These are phyloP conservation scores for Austroboletus olivaceoglutinosus DNA, from an alignment of 1,284 basidiomycete genomes.

Conservation along the genomic window DNA sequence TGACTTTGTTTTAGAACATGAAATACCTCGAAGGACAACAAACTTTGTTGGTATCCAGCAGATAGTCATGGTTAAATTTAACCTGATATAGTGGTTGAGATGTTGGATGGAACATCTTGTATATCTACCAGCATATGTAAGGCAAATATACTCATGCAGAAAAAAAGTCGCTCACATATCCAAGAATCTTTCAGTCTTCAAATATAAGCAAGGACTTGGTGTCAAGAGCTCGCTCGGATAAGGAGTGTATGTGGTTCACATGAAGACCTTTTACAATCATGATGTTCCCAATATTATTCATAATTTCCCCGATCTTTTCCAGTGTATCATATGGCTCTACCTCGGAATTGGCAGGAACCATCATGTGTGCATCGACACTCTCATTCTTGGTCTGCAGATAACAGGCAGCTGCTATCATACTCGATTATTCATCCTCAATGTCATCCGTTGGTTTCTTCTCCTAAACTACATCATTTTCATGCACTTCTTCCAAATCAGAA, in stretches of 20 bases:
- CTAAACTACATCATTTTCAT: conserved; percentile 11
- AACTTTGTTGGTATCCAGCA: conserved; percentile 56
- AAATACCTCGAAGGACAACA: conserved; percentile 60
- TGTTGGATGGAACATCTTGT: conserved; percentile 90
- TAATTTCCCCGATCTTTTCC: conserved; percentile 72
- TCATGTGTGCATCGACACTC: conserved; percentile 47
- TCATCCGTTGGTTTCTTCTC: conserved; percentile 16
- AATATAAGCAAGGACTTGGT: conserved; percentile 85
- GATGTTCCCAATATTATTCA: conserved; percentile 66
- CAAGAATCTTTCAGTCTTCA: conserved; percentile 78
- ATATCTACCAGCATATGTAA: conserved; percentile 51
- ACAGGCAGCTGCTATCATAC: conserved; percentile 37
- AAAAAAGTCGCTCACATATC: conserved; percentile 58
- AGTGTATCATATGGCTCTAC: conserved; percentile 58
- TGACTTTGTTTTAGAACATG: conserved; percentile 76
- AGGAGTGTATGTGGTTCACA: conserved; percentile 41
- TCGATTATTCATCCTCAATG: conserved; percentile 50
- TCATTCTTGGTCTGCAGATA: conserved; percentile 68
- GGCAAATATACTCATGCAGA: background rate
- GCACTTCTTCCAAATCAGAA: conserved; percentile 30
- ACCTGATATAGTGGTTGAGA: conserved; percentile 82
- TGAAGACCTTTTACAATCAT: conserved; percentile 67
- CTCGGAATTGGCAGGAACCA: conserved; percentile 55
- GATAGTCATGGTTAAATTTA: conserved; percentile 58
- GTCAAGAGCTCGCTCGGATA: conserved; percentile 66